Evolutionary conservation across 768 basidiomycete genomes (phyloP).

Genomic region (Tulasnella sp.): DNA sequence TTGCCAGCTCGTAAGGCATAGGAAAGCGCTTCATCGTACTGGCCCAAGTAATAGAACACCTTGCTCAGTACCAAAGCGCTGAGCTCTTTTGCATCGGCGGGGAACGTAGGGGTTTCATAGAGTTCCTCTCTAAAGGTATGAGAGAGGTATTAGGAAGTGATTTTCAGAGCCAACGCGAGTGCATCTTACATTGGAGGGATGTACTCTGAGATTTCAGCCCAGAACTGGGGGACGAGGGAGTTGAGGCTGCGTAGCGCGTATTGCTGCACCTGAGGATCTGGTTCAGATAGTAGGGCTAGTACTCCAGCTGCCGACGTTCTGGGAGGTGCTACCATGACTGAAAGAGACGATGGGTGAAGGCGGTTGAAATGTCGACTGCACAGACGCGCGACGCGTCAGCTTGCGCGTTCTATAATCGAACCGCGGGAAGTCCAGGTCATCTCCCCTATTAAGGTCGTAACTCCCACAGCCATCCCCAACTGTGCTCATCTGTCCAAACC

Average conservation of each 20-base stretch:
- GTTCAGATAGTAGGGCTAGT: conserved; percentile 83
- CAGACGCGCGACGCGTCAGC: conserved; percentile 10
- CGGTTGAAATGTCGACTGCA: background rate
- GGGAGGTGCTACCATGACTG: conserved; percentile 50
- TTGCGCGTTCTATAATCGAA: background rate
- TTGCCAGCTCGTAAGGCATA: conserved; percentile 86
- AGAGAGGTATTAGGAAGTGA: conserved; percentile 13
- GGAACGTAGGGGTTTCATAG: conserved; percentile 72
- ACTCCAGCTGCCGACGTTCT: conserved; percentile 83
- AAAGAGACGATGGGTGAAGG: background rate
- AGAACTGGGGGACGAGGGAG: conserved; percentile 82
- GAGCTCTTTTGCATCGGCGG: conserved; percentile 59
- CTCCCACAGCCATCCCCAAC: background rate
- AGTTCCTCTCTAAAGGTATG: conserved; percentile 61
- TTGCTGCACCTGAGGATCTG: conserved; percentile 71
- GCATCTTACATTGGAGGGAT: conserved; percentile 71
- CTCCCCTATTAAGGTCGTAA: background rate
- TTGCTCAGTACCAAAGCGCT: conserved; percentile 95
- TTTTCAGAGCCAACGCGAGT: background rate
- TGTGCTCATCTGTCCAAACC: background rate
- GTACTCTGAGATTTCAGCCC: conserved; percentile 97
- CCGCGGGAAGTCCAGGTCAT: background rate
- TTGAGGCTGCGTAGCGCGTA: conserved; percentile 82
- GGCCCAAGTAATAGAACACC: conserved; percentile 93
- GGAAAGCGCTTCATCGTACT: conserved; percentile 89